Conservation (phyloP, 2,329 filamentous ascomycete genomes). For the Sporothrix euskadiensis region DNA sequence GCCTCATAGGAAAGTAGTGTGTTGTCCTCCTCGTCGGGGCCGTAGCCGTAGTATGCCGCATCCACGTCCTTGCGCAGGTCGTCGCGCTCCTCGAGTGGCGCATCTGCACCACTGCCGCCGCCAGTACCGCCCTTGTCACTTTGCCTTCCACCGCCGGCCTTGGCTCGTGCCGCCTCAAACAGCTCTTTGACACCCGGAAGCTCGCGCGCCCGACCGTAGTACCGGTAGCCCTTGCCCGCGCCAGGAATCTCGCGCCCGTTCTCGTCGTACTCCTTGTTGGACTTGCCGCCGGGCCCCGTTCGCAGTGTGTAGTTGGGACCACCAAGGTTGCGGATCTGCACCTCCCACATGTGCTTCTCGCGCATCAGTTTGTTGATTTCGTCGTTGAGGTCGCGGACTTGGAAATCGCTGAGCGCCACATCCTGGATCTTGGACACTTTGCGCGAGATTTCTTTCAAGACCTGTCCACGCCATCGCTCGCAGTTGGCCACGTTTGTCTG, state of each 20-base stretch:
- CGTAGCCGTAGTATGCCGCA: slow-evolving; percentile 94
- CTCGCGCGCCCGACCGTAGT: slow-evolving; percentile 84
- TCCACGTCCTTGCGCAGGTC: slow-evolving; percentile 78
- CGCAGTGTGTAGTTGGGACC: slow-evolving; percentile 91
- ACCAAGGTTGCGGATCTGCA: slow-evolving; percentile 92
- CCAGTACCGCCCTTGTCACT: slow-evolving; percentile 31
- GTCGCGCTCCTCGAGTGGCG: slow-evolving; percentile 63
- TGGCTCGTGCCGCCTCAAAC: slow-evolving; percentile 74
- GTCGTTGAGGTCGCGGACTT: slow-evolving; percentile 96
- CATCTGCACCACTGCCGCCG: background rate
- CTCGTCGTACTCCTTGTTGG: slow-evolving; percentile 71
- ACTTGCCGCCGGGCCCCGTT: slow-evolving; percentile 47
- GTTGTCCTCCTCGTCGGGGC: slow-evolving; percentile 86
- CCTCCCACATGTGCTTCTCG: slow-evolving; percentile 99
- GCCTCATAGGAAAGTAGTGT: slow-evolving; percentile 77
- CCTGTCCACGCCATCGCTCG: slow-evolving; percentile 98
- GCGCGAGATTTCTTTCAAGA: slow-evolving; percentile 93
- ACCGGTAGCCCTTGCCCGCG: slow-evolving; percentile 76
- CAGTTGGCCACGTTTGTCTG: slow-evolving; percentile 80
- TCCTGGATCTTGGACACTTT: slow-evolving; percentile 98
- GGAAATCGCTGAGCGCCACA: slow-evolving; percentile 85
- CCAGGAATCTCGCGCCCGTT: slow-evolving; percentile 68
- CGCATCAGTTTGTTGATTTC: slow-evolving; percentile 99
- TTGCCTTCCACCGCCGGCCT: slow-evolving; percentile 38
- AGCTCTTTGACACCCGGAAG: slow-evolving; percentile 94